Evolutionary conservation across 495 filamentous ascomycete species (phyloP).

Genomic region (Podospora australis): DNA sequence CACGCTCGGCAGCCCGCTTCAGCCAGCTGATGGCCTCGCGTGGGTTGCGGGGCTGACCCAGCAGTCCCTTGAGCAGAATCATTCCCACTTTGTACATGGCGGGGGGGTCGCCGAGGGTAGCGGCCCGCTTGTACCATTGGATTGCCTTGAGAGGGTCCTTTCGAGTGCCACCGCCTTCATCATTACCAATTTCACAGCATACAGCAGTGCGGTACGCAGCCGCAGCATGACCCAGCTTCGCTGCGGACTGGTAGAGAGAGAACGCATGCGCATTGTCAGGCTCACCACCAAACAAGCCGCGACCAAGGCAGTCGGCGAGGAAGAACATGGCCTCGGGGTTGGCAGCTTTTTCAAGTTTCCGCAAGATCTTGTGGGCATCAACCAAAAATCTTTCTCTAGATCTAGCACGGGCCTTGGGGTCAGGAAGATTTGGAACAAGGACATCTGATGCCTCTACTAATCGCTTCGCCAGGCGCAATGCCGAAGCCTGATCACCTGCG

Average conservation of each 20-base stretch:
- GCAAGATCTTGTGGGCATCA: constrained; percentile 84
- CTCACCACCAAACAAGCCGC: constrained; percentile 57
- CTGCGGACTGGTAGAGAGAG: constrained; percentile 84
- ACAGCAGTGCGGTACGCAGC: constrained; percentile 93
- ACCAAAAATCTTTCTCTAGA: constrained; percentile 75
- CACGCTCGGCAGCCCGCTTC: constrained; percentile 84
- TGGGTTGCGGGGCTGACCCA: constrained; percentile 79
- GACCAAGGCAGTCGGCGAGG: constrained; percentile 81
- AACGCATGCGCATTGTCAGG: constrained; percentile 86
- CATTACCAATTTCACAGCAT: constrained; percentile 93
- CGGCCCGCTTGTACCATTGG: constrained; percentile 95
- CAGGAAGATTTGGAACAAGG: constrained; percentile 65
- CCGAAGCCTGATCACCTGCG: constrained; percentile 62
- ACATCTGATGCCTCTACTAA: constrained; percentile 77
- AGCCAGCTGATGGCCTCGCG: constrained; percentile 85
- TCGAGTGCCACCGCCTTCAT: constrained; percentile 85
- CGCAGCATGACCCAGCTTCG: constrained; percentile 77
- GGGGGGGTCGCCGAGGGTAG: constrained; percentile 78
- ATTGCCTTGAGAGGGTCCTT: constrained; percentile 89
- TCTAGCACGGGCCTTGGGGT: constrained; percentile 65
- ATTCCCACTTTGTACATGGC: constrained; percentile 99
- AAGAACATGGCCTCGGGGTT: constrained; percentile 89
- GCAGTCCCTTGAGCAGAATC: constrained; percentile 88
- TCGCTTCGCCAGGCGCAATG: constrained; percentile 73
- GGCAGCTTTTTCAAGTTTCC: constrained; percentile 63